Conservation (phyloP, 495 filamentous ascomycete genomes). For the Aspergillus incahuasiensis region DNA sequence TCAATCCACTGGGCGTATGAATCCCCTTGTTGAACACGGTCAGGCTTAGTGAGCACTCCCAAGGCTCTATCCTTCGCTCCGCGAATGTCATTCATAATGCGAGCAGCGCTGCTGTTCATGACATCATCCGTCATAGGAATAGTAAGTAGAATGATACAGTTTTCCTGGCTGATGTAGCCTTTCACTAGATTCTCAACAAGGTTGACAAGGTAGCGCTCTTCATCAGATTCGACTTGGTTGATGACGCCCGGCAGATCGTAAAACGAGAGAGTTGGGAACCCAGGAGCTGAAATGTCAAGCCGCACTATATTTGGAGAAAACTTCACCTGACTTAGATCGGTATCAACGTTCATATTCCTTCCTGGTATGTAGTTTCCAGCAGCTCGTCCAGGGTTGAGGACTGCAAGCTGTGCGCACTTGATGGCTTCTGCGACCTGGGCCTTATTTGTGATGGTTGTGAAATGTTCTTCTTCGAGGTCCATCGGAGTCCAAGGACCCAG, state of each 20-base stretch:
- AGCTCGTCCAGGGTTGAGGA: conserved; percentile 53
- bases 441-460: conserved; percentile 36
- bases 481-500: conserved; percentile 43
- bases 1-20: conserved; percentile 49
- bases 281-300: conserved; percentile 65
- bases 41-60: conserved; percentile 78
- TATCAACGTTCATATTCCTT: conserved; percentile 26
- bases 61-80: conserved; percentile 57
- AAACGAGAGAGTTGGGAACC: conserved; percentile 66
- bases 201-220: conserved; percentile 59
- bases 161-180: conserved; percentile 58
- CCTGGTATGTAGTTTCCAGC: conserved; percentile 48
- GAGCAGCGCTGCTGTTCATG: conserved; percentile 64
- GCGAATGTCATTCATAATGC: conserved; percentile 52
- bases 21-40: conserved; percentile 52
- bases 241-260: conserved; percentile 82
- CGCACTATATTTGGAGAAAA: conserved; percentile 77
- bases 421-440: conserved; percentile 55
- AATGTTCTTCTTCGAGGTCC: conserved; percentile 36
- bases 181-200: conserved; percentile 65
- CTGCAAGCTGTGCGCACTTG: conserved; percentile 66
- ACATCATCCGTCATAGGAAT: conserved; percentile 70
- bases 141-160: conserved; percentile 70
- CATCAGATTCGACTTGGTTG: conserved; percentile 53
- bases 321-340: conserved; percentile 44